Conservation (phyloP, 2,329 filamentous ascomycete species). For the Ophiostoma pallidulum region DNA sequence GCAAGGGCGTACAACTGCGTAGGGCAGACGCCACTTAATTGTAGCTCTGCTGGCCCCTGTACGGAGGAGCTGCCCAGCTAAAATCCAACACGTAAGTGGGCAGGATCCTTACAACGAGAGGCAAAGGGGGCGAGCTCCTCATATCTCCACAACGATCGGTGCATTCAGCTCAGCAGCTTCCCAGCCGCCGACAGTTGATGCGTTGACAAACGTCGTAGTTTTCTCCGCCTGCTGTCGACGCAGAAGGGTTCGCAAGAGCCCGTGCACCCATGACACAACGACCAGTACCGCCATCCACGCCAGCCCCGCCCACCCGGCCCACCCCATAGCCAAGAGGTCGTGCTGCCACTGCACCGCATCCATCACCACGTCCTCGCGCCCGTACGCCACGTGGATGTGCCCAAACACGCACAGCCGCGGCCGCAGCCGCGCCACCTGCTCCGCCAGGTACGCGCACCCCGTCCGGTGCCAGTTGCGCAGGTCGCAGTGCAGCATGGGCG, state of each 20-base stretch:
- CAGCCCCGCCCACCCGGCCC: conserved; percentile 16
- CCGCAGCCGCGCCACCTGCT: conserved; percentile 15
- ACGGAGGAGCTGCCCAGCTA: no score
- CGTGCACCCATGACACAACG: background rate
- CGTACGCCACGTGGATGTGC: conserved; percentile 20
- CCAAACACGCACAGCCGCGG: conserved; percentile 20
- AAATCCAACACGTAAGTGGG: no score
- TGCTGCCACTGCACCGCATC: conserved; percentile 15
- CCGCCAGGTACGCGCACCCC: conserved; percentile 18
- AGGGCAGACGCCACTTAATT: no score
- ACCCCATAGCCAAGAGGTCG: conserved; percentile 17
- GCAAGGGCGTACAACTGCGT: no score
- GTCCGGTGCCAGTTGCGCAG: conserved; percentile 18
- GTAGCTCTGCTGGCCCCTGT: no score
- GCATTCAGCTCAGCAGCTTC: conserved; percentile 10
- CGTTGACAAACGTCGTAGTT: conserved; percentile 13
- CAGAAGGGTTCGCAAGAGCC: background rate
- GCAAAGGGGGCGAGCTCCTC: no score
- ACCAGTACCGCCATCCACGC: conserved; percentile 17
- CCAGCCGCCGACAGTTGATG: conserved; percentile 4
- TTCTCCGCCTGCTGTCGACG: background rate
- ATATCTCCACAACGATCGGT: conserved; percentile 8
- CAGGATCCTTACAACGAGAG: no score
- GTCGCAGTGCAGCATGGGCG: conserved; percentile 20
- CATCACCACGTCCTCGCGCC: conserved; percentile 17